Evolutionary conservation across 2,329 filamentous ascomycete genomes (phyloP).

Genomic region (Aschersonia sp.): DNA sequence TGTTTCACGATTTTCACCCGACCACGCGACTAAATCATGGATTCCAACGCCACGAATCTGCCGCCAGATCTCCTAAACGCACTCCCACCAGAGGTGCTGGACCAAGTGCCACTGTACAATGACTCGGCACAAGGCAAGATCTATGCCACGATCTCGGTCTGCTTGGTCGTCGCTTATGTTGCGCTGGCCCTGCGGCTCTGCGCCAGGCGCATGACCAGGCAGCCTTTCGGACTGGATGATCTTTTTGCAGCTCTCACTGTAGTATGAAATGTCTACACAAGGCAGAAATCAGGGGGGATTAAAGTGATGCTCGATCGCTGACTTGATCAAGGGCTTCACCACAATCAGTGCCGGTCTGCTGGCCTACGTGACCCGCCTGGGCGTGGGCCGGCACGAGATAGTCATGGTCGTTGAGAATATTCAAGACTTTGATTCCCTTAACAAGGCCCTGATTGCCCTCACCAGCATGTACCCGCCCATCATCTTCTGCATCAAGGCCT

Average conservation of each 20-base stretch:
- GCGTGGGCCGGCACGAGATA: neutral
- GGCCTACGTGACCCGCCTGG: neutral
- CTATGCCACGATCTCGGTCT: neutral
- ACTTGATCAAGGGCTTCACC: neutral
- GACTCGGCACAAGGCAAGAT: neutral
- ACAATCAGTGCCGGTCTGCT: neutral
- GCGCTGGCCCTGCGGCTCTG: neutral
- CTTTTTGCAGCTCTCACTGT: neutral
- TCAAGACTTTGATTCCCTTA: neutral
- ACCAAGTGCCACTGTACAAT: neutral
- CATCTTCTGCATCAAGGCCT: neutral
- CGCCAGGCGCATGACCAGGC: neutral
- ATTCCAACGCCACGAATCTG: neutral
- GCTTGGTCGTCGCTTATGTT: neutral
- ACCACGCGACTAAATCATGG: neutral
- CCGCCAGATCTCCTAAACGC: neutral
- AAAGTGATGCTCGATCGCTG: neutral
- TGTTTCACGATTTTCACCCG: too few relatives aligned
- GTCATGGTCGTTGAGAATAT: neutral
- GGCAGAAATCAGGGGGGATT: neutral
- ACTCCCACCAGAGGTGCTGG: neutral
- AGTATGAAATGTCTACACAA: neutral
- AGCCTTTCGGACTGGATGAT: neutral
- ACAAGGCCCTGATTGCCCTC: neutral
- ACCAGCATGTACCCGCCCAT: neutral